These are phyloP conservation scores for Uromyces viciae-fabae DNA, from an alignment of 1,284 basidiomycete species.

Conservation along the genomic window DNA sequence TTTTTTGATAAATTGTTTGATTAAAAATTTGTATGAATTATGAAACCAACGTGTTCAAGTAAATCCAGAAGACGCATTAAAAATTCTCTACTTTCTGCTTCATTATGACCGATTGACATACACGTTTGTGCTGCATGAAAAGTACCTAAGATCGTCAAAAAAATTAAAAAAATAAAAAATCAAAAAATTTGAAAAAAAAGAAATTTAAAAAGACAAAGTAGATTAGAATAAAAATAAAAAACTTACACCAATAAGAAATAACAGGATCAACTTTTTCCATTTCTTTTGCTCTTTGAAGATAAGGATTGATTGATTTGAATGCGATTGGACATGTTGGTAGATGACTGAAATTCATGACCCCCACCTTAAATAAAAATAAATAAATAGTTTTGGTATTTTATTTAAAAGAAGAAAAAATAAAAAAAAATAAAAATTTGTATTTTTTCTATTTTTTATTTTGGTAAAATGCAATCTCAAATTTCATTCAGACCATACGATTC, in stretches of 20 bases:
- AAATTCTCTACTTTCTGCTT: conserved; percentile 64
- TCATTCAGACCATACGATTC: conserved; percentile 19
- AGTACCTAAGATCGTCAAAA: conserved; percentile 31
- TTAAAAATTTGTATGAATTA: no score
- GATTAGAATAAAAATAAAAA: neutral
- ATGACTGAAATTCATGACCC: conserved; percentile 30
- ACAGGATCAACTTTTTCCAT: conserved; percentile 74
- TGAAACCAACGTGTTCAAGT: conserved; percentile 65
- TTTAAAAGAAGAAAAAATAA: no score
- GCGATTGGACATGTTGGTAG: conserved; percentile 52
- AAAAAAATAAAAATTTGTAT: no score
- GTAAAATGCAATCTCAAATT: neutral
- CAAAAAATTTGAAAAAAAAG: no score
- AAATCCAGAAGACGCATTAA: conserved; percentile 70
- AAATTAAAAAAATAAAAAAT: neutral
- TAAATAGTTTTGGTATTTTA: no score
- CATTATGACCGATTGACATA: conserved; percentile 51
- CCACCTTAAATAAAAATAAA: no score
- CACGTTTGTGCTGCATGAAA: conserved; percentile 38
- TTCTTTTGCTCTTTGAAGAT: conserved; percentile 84
- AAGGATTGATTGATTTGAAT: conserved; percentile 65
- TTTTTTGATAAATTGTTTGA: no score
- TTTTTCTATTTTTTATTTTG: no score
- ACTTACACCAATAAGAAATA: conserved; percentile 91
- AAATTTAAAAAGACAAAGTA: no score